Evolutionary conservation across 1,139 yeast genomes (phyloP).

Genomic region (Hyphopichia wangnamkhiaoensis): DNA sequence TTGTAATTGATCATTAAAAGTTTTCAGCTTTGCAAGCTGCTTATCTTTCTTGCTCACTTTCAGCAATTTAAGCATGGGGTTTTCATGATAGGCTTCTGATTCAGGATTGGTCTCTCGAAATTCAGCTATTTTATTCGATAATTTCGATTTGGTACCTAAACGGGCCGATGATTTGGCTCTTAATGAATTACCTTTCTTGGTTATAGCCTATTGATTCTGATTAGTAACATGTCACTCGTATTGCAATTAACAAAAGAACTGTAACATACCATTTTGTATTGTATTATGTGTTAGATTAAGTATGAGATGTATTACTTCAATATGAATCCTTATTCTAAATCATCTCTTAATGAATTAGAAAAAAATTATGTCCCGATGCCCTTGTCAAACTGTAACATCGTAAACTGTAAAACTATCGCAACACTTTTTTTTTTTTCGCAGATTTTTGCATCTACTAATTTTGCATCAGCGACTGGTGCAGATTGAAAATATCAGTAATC

Average conservation of each 20-base stretch:
- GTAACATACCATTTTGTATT: slow-evolving; percentile 2
- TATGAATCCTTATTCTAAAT: no score
- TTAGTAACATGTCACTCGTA: slow-evolving; percentile 16
- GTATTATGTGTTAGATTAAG: background rate
- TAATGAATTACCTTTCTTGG: slow-evolving; percentile 37
- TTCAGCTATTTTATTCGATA: slow-evolving; percentile 28
- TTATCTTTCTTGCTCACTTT: slow-evolving; percentile 59
- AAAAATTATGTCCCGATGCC: background rate
- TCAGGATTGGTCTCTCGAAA: slow-evolving; percentile 20
- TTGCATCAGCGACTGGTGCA: no score
- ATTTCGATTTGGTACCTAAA: slow-evolving; percentile 15
- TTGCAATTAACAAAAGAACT: slow-evolving; percentile 4
- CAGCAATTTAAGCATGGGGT: slow-evolving; percentile 57
- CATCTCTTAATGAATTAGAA: background rate
- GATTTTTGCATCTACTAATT: background rate
- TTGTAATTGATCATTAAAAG: slow-evolving; percentile 28
- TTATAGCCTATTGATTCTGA: slow-evolving; percentile 26
- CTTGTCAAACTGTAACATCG: background rate
- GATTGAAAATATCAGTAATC: no score
- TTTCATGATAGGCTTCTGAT: slow-evolving; percentile 30
- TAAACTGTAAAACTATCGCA: background rate
- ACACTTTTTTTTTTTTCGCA: background rate
- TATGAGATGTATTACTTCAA: background rate
- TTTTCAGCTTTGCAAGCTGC: slow-evolving; percentile 35
- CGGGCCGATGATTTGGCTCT: slow-evolving; percentile 33